Conservation (phyloP, 1,139 yeast genomes). For the Candida sanyaensis region DNA sequence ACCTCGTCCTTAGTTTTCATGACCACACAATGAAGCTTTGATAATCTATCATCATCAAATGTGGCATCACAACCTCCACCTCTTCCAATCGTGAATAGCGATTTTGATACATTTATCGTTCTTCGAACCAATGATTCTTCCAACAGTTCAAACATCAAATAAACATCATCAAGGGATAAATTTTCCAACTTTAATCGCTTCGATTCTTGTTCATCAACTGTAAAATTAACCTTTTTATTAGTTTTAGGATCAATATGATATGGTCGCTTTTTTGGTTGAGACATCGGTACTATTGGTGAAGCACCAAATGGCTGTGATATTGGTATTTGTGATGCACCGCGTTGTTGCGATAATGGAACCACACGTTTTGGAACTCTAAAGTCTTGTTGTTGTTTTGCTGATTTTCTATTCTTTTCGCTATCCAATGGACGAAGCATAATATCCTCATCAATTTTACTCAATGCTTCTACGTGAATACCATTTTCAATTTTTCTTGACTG, state of each 20-base stretch:
- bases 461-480: constrained; percentile 41
- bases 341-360: constrained; percentile 29
- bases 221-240: constrained; percentile 3
- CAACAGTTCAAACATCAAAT: constrained; percentile 31
- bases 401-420: constrained; percentile 24
- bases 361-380: constrained; percentile 48
- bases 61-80: constrained; percentile 58
- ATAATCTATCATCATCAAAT: constrained; percentile 72
- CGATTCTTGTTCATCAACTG: constrained; percentile 13
- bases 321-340: constrained; percentile 45
- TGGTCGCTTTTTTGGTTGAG: constrained; percentile 13
- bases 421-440: constrained; percentile 48
- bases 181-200: constrained; percentile 6
- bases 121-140: constrained; percentile 27
- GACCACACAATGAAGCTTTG: constrained; percentile 80
- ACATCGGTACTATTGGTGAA: constrained; percentile 8
- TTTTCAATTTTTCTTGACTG: constrained; percentile 57
- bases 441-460: constrained; percentile 47
- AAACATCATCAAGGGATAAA: constrained; percentile 9
- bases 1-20: constrained; percentile 63
- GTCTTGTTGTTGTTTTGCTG: constrained; percentile 28
- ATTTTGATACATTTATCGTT: constrained; percentile 62
- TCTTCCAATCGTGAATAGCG: constrained; percentile 66
- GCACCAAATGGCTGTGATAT: constrained; percentile 36
- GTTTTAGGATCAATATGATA: constrained; percentile 9